A percentile compares a stretch with the other conserved stretches of the same genome.
These are phyloP conservation scores for Pontederia paniculata DNA, from an alignment of 176 grass and related monocot species.

Conservation along the genomic window DNA sequence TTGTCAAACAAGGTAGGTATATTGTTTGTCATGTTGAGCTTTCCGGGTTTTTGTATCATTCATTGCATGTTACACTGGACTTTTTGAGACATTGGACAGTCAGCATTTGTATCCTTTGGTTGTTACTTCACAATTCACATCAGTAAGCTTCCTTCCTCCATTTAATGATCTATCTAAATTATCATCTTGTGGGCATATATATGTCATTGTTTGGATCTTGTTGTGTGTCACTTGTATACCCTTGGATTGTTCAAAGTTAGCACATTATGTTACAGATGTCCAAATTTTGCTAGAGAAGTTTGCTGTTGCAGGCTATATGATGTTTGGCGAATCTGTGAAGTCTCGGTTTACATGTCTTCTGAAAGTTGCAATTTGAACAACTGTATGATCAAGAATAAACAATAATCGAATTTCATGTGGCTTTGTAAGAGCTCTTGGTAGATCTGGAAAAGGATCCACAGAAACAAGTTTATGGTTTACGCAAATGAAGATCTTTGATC, in stretches of 20 bases:
- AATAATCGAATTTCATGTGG: neutral
- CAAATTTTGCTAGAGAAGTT: neutral
- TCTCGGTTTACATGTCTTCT: conserved; percentile 46
- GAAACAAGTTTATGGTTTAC: neutral
- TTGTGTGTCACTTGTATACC: conserved; percentile 62
- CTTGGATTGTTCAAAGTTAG: neutral
- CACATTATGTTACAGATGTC: no score
- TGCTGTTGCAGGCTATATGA: conserved; percentile 39
- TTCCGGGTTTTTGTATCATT: conserved; percentile 36
- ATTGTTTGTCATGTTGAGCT: conserved; percentile 46
- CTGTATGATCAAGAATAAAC: conserved; percentile 24
- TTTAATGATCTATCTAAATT: neutral
- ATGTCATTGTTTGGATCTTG: conserved; percentile 61
- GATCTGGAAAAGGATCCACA: no score
- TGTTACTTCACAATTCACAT: conserved; percentile 43
- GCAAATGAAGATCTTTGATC: conserved; percentile 51
- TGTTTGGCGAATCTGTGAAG: conserved; percentile 57
- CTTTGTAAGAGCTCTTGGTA: no score
- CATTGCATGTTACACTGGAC: conserved; percentile 66
- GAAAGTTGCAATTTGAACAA: conserved; percentile 69
- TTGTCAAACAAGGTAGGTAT: conserved; percentile 70
- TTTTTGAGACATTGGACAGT: conserved; percentile 66
- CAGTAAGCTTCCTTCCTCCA: no score
- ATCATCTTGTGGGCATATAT: conserved; percentile 22
- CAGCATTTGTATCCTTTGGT: conserved; percentile 37